Base-by-base conservation (phyloP, 441 rosid genomes). In the Eutrema salsugineum region DNA sequence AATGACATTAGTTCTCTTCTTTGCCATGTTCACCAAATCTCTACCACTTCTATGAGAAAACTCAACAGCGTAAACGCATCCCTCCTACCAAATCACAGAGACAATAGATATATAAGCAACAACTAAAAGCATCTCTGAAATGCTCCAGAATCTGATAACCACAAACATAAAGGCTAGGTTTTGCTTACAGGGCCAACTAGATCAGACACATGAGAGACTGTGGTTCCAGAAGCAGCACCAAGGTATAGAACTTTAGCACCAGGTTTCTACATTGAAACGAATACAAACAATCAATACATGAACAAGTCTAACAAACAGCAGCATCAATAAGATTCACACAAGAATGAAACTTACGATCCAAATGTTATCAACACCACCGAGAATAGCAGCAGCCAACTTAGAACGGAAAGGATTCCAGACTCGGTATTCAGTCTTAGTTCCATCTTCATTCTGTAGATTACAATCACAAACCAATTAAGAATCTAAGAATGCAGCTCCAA, bases 221-320 rank as follows among this genome's bases (percentile, higher is more conserved):
- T 88, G n/a, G 97, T 94, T 43, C 98, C 98, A 11, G 97, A 94
- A 66, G 98, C 98, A 64, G 98, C 97, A 58, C 97, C 97, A 70
- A 94, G 96, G 79, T 94, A 94, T 0, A 94, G 91, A 77, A 94
- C 95, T 75, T 85, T 86, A 17, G 95, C 96, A 72, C 98, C 98
- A 15, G 98, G 97, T 84, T 77, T 87, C 97, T 93, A 24, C 56
- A 47, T 14, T 3, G 30, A 39, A 14, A 33, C 15, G 0, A 0
- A 43, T 1, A 42, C 20, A n/a, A 9, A 11, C 1, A 24, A 10
- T 27, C 17, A 65, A 12, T 55, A 20, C 4, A 33, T 16, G 0
- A 67, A 46, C 33, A 59, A 9, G 3, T 7, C 27, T n/a, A 7
- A 3, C 8, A 24, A 27, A 11, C 11, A 39, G 5, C 0, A 40